These are phyloP conservation scores for Cenchrus purpureus DNA, from an alignment of 176 grass and related monocot genomes.

Conservation along the genomic window DNA sequence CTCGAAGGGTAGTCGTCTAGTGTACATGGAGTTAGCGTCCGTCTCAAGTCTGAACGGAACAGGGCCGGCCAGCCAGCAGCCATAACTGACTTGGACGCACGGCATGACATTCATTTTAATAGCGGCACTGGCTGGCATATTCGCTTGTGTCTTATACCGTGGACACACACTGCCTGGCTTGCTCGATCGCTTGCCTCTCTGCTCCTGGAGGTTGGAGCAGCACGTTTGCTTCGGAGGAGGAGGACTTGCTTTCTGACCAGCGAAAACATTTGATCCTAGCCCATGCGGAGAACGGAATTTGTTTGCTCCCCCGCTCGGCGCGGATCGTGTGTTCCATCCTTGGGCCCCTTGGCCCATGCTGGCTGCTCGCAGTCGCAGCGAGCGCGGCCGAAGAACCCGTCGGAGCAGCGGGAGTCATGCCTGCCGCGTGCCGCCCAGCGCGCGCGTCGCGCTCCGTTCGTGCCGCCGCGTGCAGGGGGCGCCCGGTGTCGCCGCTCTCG, in stretches of 20 bases:
- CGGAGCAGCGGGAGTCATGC: slow-evolving; percentile 10
- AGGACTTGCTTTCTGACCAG: no score
- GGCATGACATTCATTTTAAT: no score
- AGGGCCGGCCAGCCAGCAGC: no score
- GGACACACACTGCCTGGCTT: neutral
- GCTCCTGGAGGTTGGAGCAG: neutral
- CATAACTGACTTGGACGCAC: neutral
- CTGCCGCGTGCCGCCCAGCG: no score
- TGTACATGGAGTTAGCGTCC: neutral
- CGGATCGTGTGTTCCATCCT: no score
- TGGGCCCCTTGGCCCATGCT: no score
- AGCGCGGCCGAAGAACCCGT: neutral
- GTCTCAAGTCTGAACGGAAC: neutral
- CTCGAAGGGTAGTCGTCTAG: slow-evolving; percentile 30
- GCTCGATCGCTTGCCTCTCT: neutral
- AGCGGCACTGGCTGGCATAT: neutral
- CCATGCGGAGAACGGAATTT: no score
- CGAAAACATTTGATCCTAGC: no score
- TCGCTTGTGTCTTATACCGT: neutral
- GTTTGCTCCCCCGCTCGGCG: no score
- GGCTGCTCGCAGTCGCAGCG: no score
- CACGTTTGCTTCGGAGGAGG: no score
- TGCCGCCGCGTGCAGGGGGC: neutral
- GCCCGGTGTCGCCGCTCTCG: neutral
- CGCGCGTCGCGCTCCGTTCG: neutral